Evolutionary conservation across 2,329 filamentous ascomycete species (phyloP).

Genomic region (Fusarium bulbicola): DNA sequence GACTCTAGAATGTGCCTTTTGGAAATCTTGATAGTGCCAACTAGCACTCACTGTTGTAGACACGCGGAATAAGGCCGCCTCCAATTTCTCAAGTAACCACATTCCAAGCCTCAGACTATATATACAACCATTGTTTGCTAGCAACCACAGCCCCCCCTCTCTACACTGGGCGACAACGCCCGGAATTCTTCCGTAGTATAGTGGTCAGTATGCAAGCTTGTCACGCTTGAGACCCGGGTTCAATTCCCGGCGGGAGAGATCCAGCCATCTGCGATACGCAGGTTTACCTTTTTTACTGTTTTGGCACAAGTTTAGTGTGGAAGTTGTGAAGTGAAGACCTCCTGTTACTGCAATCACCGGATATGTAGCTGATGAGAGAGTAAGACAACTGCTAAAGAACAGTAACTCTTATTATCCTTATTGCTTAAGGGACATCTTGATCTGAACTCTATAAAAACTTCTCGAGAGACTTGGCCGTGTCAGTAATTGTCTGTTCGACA

Average conservation of each 20-base stretch:
- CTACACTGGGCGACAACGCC: neutral
- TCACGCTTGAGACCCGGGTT: constrained; percentile 8
- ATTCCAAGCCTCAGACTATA: neutral
- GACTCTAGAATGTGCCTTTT: neutral
- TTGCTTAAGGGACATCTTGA: neutral
- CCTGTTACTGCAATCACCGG: neutral
- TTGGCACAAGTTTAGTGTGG: neutral
- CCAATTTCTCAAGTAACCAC: neutral
- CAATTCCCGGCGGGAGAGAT: constrained; percentile 2
- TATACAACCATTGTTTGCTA: neutral
- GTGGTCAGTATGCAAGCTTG: constrained; percentile 6
- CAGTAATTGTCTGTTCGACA: constrained; percentile 34
- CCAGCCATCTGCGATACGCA: neutral
- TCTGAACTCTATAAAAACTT: constrained; percentile 22
- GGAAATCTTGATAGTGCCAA: neutral
- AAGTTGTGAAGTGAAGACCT: neutral
- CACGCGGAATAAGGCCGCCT: neutral
- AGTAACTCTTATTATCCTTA: neutral
- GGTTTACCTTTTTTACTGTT: neutral
- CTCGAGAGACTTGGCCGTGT: constrained; percentile 36
- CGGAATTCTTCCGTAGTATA: constrained; percentile 1
- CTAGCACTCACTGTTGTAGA: neutral
- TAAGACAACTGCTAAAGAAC: neutral
- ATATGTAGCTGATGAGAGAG: neutral
- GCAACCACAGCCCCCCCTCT: neutral